Base-by-base conservation (phyloP, 2,329 filamentous ascomycete genomes). In the Arthroderma sp. region DNA sequence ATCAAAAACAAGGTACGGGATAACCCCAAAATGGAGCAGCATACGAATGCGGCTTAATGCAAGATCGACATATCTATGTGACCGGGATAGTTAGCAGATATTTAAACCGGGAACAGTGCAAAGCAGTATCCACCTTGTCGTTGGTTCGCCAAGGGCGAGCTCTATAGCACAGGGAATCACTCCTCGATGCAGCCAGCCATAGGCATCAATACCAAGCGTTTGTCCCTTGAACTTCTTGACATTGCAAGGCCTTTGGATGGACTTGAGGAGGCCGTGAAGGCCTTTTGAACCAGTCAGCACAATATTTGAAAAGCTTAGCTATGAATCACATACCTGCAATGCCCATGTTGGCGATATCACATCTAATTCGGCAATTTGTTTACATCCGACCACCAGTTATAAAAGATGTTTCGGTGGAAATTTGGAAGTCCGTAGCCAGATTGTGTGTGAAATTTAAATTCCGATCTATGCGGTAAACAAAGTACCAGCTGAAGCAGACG, bases 101-200 rank as follows among this genome's bases (percentile, higher is more conserved):
- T 6, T 31, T 15, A 34, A 4, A 30, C 4, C 4, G 28, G 37
- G 10, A 36, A 30, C 29, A 8, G 8, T 36, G 38, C 3, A 15
- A 9, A 11, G 38, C n/a, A 31, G 34, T 10, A 65, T 76, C 59
- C 71, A 93, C 84, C 85, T 93, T 44, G 77, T 81, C 0, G 88
- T 96, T 9, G 86, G 87, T 61, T 85, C 91, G 56, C 78, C 86
- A 56, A 89, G 75, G 32, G 87, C 91, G 50, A 98, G 75, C 57
- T 96, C 91, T 56, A 91, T 78, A 50, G 89, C 86, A 68, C 89
- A 96, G 41, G 85, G 77, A 52, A 93, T 81, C 39, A 87, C 87
- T 44, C 88, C 93, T 53, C 91, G 82, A 64, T 98, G 91, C 45
- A 98, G 79, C 91, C 93, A 98, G 61, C 89, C 91, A 72, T 98